These are phyloP conservation scores for Ceratocystis cubensis DNA, from an alignment of 2,329 filamentous ascomycete species.

Conservation along the genomic window DNA sequence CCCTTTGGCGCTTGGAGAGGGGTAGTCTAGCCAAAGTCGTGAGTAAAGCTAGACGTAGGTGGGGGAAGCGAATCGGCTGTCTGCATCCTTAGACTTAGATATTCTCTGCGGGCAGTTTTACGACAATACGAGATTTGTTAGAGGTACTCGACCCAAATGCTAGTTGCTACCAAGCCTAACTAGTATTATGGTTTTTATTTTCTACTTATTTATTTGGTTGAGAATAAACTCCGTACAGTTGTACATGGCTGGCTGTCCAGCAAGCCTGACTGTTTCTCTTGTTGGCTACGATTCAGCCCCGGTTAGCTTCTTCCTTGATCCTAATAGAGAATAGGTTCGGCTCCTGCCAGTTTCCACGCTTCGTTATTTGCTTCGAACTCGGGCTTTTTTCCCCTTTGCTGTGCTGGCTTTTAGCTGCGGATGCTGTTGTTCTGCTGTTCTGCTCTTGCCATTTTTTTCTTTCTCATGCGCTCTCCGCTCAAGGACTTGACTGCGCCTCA, in stretches of 20 bases:
- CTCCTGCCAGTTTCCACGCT: not conserved
- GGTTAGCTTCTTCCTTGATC: not conserved
- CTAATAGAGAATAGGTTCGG: not conserved
- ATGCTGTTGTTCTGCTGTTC: not conserved
- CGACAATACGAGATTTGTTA: not conserved
- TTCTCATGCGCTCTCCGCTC: not conserved
- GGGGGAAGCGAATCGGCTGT: not conserved
- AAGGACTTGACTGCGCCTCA: constrained; percentile 7
- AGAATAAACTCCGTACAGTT: not conserved
- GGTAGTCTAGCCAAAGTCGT: no score
- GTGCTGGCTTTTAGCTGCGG: constrained; percentile 1
- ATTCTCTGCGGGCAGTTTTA: not conserved
- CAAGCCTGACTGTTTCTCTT: not conserved
- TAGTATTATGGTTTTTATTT: no score
- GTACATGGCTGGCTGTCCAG: not conserved
- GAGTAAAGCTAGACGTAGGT: no score
- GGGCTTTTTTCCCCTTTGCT: not conserved
- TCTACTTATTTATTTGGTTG: no score
- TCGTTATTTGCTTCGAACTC: not conserved
- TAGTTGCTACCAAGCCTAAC: no score
- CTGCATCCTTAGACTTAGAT: not conserved
- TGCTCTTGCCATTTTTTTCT: not conserved
- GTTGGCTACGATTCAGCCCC: not conserved
- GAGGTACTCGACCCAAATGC: no score
- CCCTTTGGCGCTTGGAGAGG: no score